Base-by-base conservation (phyloP, 768 basidiomycete species). In the Paxillus ammoniavirescens region DNA sequence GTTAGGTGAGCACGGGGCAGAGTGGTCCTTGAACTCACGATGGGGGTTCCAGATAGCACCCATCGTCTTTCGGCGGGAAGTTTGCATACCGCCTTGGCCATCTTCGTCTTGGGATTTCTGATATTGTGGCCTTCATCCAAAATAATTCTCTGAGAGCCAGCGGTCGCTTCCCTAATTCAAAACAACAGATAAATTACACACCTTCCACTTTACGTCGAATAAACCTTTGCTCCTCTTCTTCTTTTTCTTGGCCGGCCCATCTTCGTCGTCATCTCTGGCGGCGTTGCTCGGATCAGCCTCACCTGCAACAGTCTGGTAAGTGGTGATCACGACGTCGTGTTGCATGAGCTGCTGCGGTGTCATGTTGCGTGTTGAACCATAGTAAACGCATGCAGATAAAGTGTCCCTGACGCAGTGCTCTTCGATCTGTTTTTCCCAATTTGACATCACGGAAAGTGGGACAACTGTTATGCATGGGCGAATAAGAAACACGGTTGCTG, bases 111-210 rank as follows among this genome's bases (percentile, higher is more conserved):
- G 2, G 89, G 82, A 65, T 96, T 97, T 48, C 92, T 83, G 57
- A 97, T 87, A 23, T 65, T 84, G 64, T 97, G 94, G 0, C 91
- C 94, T 71, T 97, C 94, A 59, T 97, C 94, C 5, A 95, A 74
- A 18, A 96, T 82, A 40, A 95, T 67, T 53, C 94, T 77, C 85
- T 89, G 53, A 15, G 10, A 46, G 14, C 8, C 13, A 53, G 1
- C 7, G 6, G n/a, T 15, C 42, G 37, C 5, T 21, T 49, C 2
- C 55, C 51, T 42, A 21, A 48, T 10, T 37, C 15, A 28, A 21
- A 12, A 35, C 21, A 10, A 38, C n/a, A n/a, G 21, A 15, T 14
- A 13, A 15, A 5, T 5, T 21, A 64, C 68, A 23, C 43, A 84
- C 90, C 84, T 93, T 93, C 94, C 94, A 97, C 36, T 78, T 74